Conservation (phyloP, 495 filamentous ascomycete species). For the Sphaerosporella brunnea region DNA sequence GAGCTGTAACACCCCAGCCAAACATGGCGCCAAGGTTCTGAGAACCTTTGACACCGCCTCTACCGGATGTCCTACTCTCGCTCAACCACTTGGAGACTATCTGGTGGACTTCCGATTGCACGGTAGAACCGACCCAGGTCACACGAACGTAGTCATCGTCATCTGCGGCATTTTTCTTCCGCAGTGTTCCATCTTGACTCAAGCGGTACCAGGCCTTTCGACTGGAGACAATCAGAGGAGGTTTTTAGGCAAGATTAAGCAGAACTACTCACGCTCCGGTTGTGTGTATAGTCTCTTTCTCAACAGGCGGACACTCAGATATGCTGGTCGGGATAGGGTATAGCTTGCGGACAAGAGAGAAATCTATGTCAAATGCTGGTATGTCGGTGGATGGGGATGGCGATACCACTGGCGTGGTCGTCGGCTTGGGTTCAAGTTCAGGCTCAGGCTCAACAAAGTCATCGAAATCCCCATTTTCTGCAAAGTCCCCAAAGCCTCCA, state of each 20-base stretch:
- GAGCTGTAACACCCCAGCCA: conserved; percentile 20
- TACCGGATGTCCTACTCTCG: conserved; percentile 34
- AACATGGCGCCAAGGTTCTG: conserved; percentile 19
- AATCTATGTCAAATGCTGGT: conserved; percentile 27
- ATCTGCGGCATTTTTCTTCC: conserved; percentile 37
- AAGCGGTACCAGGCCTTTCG: conserved; percentile 47
- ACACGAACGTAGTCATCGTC: conserved; percentile 41
- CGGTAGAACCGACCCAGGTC: conserved; percentile 35
- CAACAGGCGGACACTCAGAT: conserved; percentile 14
- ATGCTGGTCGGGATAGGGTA: conserved; percentile 24
- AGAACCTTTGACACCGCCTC: conserved; percentile 13
- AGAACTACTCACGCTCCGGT: conserved; percentile 31
- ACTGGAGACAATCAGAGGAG: conserved; percentile 15
- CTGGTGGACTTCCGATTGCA: conserved; percentile 36
- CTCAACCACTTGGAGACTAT: conserved; percentile 43
- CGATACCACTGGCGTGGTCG: conserved; percentile 11
- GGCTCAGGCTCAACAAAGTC: conserved; percentile 29
- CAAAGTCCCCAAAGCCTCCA: conserved; percentile 37
- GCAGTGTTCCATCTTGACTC: conserved; percentile 38
- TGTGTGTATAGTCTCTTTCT: conserved; percentile 26
- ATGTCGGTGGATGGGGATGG: conserved; percentile 9
- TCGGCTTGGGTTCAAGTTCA: conserved; percentile 6
- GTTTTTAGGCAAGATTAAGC: not conserved
- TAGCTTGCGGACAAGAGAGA: conserved; percentile 31
- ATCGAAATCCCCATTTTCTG: conserved; percentile 32